A percentile compares a stretch with the other conserved stretches of the same genome.
phyloP scores from a whole-genome alignment of 2,329 filamentous ascomycete genomes.

The Didymellaceae sp. region DNA sequence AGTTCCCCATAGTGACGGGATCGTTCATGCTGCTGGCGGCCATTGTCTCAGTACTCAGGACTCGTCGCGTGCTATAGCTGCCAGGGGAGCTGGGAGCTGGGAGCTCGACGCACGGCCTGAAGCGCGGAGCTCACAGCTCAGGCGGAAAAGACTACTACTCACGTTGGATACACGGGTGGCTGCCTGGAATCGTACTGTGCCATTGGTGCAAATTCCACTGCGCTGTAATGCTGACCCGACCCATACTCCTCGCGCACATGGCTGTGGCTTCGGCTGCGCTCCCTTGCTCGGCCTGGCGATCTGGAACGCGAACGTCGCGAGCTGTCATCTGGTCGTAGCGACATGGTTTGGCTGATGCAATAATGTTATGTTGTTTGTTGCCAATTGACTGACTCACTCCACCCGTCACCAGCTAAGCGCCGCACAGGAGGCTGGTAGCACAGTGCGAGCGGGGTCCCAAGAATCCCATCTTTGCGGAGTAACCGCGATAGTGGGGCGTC shows the following conservation, averaged over 20 bases:
- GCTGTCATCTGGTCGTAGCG: slow-evolving; percentile 51
- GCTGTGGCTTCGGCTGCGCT: slow-evolving; percentile 38
- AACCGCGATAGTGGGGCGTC: slow-evolving; percentile 4
- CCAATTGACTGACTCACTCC: not conserved
- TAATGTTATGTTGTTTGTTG: not conserved
- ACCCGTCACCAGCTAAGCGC: not conserved
- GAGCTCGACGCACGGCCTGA: not conserved
- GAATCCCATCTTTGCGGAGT: slow-evolving; percentile 1
- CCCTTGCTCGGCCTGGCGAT: slow-evolving; percentile 48
- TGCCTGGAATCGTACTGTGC: slow-evolving; percentile 52
- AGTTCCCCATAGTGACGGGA: slow-evolving; percentile 53
- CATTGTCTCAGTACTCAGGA: slow-evolving; percentile 38
- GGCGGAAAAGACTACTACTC: slow-evolving; percentile 27
- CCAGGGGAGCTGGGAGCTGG: not conserved
- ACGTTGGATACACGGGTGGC: slow-evolving; percentile 46
- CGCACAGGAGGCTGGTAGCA: slow-evolving; percentile 9
- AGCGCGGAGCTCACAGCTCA: slow-evolving; percentile 3
- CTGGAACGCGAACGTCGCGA: slow-evolving; percentile 50
- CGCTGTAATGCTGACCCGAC: slow-evolving; percentile 18
- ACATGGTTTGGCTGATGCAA: slow-evolving; percentile 35
- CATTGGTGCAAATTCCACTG: slow-evolving; percentile 12
- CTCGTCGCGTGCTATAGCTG: slow-evolving; percentile 11
- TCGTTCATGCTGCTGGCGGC: slow-evolving; percentile 33
- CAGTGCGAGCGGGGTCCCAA: slow-evolving; percentile 8
- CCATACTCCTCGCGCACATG: slow-evolving; percentile 16